Evolutionary conservation across 2,329 filamentous ascomycete genomes (phyloP), one percentile per base, ranked within the genome.

Genomic region (Ciborinia camelliae): DNA sequence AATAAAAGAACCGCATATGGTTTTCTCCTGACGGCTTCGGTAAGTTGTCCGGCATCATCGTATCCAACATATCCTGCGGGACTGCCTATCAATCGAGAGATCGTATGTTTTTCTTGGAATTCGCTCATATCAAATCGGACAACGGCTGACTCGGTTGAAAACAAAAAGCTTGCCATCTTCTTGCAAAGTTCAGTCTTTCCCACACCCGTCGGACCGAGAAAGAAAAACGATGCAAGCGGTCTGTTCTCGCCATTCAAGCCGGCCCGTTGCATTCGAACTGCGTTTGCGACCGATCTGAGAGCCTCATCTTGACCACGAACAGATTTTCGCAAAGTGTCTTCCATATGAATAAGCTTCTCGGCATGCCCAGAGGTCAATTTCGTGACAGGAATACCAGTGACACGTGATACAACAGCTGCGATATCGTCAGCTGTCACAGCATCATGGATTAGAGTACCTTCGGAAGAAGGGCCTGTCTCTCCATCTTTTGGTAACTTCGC

Each of bases 171-270:
- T 1, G 95, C 95, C 71, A 99, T 88, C 76, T 96, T 94, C 82
- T 98, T 98, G 82, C 93, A 97, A 1, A 98, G 86, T 75, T 98
- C 93, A 3, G 95, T 99, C 81, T 98, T 99, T 65, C 95, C 95
- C 23, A 97, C 94, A 74, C 95, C 95, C 0, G 95, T 98, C 6
- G 95, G 95, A 0, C 95, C 95, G 4, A 98, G 84, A 84, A 98
- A 97, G 89, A 98, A 97, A 80, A 98, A 97, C 0, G 90, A 96
- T 0, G 94, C 95, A 7, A 97, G 82, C 0, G 95, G 95, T 0
- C 92, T 84, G 76, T 97, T 96, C 73, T 97, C 92, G 41, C 92
- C 92, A 66, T 90, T 96, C 10, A 98, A 81, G 0, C 95, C 95
- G 10, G 95, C 95, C 69, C 95, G 86, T 77, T 98, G 95, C 81